phyloP scores from a whole-genome alignment of 768 basidiomycete species.

The Lentinula aciculospora region DNA sequence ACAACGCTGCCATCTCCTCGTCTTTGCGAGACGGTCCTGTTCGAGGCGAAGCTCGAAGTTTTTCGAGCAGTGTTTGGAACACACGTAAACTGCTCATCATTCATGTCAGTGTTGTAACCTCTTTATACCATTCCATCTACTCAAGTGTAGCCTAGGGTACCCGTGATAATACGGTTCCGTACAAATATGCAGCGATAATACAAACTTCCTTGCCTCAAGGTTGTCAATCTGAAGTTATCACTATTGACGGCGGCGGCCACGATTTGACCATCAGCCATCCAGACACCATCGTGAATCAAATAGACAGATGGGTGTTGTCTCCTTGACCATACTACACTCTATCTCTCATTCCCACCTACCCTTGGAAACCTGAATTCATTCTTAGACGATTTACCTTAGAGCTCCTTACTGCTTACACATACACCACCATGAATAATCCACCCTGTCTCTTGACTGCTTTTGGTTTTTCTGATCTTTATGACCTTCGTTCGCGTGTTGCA shows the following conservation, averaged over 20 bases:
- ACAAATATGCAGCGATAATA: slow-evolving; percentile 47
- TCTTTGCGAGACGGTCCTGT: slow-evolving; percentile 70
- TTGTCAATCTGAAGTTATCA: slow-evolving; percentile 35
- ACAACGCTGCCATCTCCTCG: slow-evolving; percentile 72
- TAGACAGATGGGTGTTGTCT: not conserved
- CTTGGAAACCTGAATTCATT: not conserved
- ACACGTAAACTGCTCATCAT: slow-evolving; percentile 53
- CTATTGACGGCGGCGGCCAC: slow-evolving; percentile 47
- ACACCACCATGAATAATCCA: not conserved
- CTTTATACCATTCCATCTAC: not conserved
- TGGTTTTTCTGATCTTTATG: not conserved
- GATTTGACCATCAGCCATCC: slow-evolving; percentile 43
- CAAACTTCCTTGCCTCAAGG: slow-evolving; percentile 34
- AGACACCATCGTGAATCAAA: slow-evolving; percentile 6
- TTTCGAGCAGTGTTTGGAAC: slow-evolving; percentile 42
- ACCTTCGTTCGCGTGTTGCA: not conserved
- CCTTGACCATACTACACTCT: not conserved
- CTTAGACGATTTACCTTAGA: not conserved
- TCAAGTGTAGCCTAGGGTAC: slow-evolving; percentile 39
- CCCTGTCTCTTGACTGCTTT: not conserved
- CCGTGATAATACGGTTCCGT: slow-evolving; percentile 48
- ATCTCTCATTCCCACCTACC: not conserved
- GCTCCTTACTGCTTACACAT: not conserved
- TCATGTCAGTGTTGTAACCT: slow-evolving; percentile 38
- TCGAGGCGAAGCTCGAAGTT: slow-evolving; percentile 52